These are phyloP conservation scores for Trichaptum fuscoviolaceum DNA, from an alignment of 768 basidiomycete genomes.

Conservation along the genomic window DNA sequence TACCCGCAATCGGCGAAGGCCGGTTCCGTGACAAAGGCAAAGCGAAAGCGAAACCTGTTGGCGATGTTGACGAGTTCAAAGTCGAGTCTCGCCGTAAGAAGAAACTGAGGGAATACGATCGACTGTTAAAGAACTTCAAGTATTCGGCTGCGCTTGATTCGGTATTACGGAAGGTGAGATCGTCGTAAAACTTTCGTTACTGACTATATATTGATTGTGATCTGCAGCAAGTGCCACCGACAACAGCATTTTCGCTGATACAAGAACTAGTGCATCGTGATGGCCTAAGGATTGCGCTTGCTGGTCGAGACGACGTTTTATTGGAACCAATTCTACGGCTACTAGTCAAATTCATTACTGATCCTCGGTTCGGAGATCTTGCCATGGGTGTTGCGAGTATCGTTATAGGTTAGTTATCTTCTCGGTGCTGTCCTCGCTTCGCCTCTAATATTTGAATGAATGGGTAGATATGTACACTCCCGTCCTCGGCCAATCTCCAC, in stretches of 20 bases:
- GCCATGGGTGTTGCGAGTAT: constrained; percentile 76
- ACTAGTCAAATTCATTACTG: constrained; percentile 76
- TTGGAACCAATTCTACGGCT: constrained; percentile 88
- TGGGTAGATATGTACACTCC: constrained; percentile 81
- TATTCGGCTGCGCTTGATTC: constrained; percentile 94
- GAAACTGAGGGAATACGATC: constrained; percentile 83
- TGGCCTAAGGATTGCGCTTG: constrained; percentile 78
- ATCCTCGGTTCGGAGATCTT: constrained; percentile 90
- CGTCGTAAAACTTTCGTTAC: not conserved
- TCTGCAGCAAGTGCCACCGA: constrained; percentile 70
- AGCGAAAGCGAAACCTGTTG: constrained; percentile 42
- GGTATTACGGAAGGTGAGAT: constrained; percentile 72
- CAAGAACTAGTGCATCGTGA: constrained; percentile 92
- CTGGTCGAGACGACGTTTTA: constrained; percentile 89
- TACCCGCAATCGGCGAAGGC: constrained; percentile 54
- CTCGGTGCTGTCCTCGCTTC: not conserved
- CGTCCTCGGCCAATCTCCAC: constrained; percentile 89
- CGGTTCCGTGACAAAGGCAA: constrained; percentile 38
- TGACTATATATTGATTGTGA: constrained; percentile 6
- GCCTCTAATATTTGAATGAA: constrained; percentile 11
- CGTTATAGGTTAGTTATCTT: constrained; percentile 65
- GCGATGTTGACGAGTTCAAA: constrained; percentile 70
- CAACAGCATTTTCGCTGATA: constrained; percentile 83
- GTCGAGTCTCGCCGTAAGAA: constrained; percentile 68
- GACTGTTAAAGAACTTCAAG: constrained; percentile 84